Conservation (phyloP, 495 filamentous ascomycete genomes). For the Penicillium mononematosum region DNA sequence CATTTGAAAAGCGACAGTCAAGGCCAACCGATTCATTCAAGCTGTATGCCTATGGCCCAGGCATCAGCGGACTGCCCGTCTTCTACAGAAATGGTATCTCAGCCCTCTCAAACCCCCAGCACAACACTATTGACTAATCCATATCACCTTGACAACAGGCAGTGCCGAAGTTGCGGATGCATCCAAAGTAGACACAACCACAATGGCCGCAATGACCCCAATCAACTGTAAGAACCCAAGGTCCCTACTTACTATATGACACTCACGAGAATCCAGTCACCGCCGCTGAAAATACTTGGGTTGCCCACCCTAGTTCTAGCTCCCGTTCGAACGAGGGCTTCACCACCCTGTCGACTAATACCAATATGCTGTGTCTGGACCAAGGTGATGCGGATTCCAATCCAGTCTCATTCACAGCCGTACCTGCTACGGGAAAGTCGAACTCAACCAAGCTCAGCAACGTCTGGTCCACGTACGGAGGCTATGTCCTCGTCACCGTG, state of each 20-base stretch:
- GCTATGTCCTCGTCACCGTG: conserved; percentile 17
- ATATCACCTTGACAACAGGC: conserved; percentile 8
- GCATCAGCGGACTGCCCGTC: conserved; percentile 36
- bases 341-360: conserved; percentile 3
- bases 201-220: conserved; percentile 5
- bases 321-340: background rate
- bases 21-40: conserved; percentile 18
- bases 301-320: conserved; percentile 11
- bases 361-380: conserved; percentile 10
- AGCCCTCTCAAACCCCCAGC: background rate
- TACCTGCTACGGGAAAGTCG: background rate
- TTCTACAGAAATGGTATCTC: conserved; percentile 33
- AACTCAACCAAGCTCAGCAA: conserved; percentile 8
- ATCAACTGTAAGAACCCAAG: conserved; percentile 16
- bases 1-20: conserved; percentile 9
- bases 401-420: conserved; percentile 11
- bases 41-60: conserved; percentile 35
- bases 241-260: background rate
- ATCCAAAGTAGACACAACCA: conserved; percentile 6
- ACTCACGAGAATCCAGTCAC: background rate
- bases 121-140: background rate
- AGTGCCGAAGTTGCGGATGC: conserved; percentile 14
- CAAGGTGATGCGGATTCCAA: background rate
- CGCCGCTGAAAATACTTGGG: conserved; percentile 11
- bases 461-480: conserved; percentile 20